Evolutionary conservation across 805 yeast species (phyloP).

Genomic region (Yamadazyma ubonensis): DNA sequence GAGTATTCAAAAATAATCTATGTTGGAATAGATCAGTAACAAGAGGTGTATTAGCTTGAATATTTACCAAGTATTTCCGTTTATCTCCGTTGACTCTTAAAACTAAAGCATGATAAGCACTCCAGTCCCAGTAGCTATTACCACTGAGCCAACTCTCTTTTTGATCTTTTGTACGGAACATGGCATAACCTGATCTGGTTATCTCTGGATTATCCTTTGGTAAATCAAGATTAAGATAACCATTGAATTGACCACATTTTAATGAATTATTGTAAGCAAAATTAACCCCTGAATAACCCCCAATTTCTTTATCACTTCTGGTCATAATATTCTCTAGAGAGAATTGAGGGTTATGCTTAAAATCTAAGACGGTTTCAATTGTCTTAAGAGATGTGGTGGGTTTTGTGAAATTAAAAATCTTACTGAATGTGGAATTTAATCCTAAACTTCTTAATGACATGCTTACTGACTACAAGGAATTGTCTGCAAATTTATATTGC

Average conservation of each 20-base stretch:
- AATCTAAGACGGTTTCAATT: slow-evolving; percentile 53
- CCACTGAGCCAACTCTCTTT: slow-evolving; percentile 51
- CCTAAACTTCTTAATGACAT: slow-evolving; percentile 46
- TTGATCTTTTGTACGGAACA: slow-evolving; percentile 77
- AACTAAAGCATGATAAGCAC: slow-evolving; percentile 58
- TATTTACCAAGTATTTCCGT: slow-evolving; percentile 72
- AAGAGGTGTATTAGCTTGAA: slow-evolving; percentile 78
- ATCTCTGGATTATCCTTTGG: slow-evolving; percentile 64
- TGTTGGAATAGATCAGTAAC: slow-evolving; percentile 82
- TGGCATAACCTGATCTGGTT: slow-evolving; percentile 70
- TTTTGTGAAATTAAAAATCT: slow-evolving; percentile 36
- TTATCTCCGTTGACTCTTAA: slow-evolving; percentile 71
- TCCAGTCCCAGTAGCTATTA: slow-evolving; percentile 65
- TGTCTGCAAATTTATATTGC: slow-evolving; percentile 1
- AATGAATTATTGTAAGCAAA: slow-evolving; percentile 40
- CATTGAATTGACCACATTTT: slow-evolving; percentile 45
- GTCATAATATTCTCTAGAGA: slow-evolving; percentile 50
- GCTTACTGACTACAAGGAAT: neutral
- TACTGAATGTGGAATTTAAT: slow-evolving; percentile 34
- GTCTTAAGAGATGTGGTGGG: slow-evolving; percentile 25
- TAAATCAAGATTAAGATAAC: slow-evolving; percentile 65
- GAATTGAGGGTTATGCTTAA: slow-evolving; percentile 50
- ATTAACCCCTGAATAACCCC: slow-evolving; percentile 72
- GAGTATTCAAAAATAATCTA: slow-evolving; percentile 65
- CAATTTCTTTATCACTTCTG: slow-evolving; percentile 71